These are phyloP conservation scores for Xerocomus minutiporus DNA, from an alignment of 1,284 basidiomycete species.

Conservation along the genomic window DNA sequence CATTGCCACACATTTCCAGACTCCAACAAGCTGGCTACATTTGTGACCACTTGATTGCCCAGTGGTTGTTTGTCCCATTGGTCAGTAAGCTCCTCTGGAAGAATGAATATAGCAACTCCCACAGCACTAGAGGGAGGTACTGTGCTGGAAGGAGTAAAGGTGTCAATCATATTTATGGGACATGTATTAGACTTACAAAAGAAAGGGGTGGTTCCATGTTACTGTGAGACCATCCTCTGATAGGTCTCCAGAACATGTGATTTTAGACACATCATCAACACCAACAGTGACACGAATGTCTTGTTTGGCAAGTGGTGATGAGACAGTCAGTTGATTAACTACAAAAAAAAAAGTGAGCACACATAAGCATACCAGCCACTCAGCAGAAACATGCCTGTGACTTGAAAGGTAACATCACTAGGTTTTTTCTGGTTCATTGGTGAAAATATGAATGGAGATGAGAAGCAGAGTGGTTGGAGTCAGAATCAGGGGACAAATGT, in stretches of 20 bases:
- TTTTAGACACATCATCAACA: not conserved
- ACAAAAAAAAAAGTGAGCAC: not conserved
- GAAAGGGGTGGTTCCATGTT: not conserved
- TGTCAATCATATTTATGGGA: too few relatives aligned
- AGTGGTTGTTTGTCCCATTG: not conserved
- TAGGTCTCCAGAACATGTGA: not conserved
- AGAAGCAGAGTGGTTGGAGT: too few relatives aligned
- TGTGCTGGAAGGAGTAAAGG: not conserved
- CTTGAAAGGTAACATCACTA: not conserved
- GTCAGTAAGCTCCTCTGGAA: not conserved
- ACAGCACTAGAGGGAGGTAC: not conserved
- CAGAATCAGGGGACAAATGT: not conserved
- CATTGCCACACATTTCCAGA: not conserved
- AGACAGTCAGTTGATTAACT: not conserved
- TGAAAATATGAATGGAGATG: not conserved
- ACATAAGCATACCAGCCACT: not conserved
- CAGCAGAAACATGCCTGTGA: not conserved
- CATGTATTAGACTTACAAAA: not conserved
- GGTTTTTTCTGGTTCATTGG: not conserved
- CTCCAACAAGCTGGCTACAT: not conserved
- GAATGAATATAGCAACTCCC: not conserved
- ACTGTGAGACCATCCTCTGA: not conserved
- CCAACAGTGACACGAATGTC: not conserved
- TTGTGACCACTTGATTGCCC: not conserved
- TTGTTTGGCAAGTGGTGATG: not conserved